phyloP scores from a whole-genome alignment of 1,284 basidiomycete genomes.

The Tylopilus orsonianus region DNA sequence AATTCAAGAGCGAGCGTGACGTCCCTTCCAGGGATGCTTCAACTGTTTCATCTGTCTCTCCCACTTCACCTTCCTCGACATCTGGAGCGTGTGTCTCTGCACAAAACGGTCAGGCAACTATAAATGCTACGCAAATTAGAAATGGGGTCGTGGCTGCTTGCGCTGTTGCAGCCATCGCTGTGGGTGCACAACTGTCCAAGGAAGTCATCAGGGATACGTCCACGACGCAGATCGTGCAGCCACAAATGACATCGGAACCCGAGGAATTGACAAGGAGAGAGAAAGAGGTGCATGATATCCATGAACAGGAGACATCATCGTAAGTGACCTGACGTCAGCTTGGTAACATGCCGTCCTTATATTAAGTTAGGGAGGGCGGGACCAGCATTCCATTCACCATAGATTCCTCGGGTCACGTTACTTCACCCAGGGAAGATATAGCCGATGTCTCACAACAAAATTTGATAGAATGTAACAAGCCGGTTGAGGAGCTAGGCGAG shows the following conservation, averaged over 20 bases:
- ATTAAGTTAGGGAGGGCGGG: slow-evolving; percentile 4
- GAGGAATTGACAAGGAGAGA: background rate
- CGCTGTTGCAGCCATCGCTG: background rate
- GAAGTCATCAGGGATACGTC: background rate
- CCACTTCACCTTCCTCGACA: background rate
- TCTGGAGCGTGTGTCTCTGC: background rate
- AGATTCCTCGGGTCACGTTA: background rate
- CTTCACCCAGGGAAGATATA: background rate
- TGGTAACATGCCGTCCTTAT: background rate
- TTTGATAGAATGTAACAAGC: background rate
- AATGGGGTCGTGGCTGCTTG: background rate
- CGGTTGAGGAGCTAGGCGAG: background rate
- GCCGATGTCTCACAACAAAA: background rate
- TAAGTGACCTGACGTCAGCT: background rate
- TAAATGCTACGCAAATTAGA: background rate
- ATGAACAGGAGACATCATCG: slow-evolving; percentile 1
- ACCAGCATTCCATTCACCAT: background rate
- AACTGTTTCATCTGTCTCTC: background rate
- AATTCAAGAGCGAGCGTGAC: background rate
- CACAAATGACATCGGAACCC: background rate
- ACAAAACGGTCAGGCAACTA: background rate
- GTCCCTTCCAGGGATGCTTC: background rate
- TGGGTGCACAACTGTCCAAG: background rate
- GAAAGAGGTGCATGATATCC: background rate
- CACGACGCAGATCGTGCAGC: background rate